Evolutionary conservation across 495 filamentous ascomycete species (phyloP).

Genomic region (Pyrenopolyporus hunteri): DNA sequence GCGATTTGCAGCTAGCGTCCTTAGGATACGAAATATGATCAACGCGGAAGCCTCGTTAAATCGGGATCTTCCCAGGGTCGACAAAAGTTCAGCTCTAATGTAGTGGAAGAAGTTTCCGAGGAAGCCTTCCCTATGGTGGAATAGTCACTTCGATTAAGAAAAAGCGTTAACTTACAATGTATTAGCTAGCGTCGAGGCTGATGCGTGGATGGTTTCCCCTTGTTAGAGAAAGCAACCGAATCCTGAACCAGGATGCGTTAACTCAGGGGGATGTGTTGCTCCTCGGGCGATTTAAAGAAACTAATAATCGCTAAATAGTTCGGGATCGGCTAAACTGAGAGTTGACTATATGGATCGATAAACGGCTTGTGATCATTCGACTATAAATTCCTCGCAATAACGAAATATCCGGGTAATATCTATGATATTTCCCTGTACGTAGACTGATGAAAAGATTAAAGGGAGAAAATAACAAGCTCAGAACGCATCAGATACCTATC

Average conservation of each 20-base stretch:
- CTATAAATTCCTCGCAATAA: too few species aligned
- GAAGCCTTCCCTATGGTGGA: conserved; percentile 1
- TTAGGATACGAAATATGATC: neutral
- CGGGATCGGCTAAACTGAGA: too few species aligned
- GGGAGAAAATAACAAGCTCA: too few species aligned
- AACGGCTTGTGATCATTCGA: too few species aligned
- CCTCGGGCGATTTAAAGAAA: too few species aligned
- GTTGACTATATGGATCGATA: too few species aligned
- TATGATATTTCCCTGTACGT: too few species aligned
- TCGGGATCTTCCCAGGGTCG: neutral
- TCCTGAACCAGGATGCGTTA: neutral
- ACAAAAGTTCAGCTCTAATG: neutral
- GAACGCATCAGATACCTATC: too few species aligned
- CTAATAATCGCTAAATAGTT: too few species aligned
- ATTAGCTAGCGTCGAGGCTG: conserved; percentile 7
- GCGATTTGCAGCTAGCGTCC: neutral
- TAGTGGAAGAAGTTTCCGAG: neutral
- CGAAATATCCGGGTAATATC: too few species aligned
- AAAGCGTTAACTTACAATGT: conserved; percentile 1
- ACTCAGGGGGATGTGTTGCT: neutral
- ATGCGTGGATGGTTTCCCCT: neutral
- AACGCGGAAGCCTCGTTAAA: neutral
- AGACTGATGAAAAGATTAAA: too few species aligned
- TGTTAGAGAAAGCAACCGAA: conserved; percentile 1
- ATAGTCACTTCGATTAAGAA: conserved; percentile 4